Evolutionary conservation across 2,329 filamentous ascomycete genomes (phyloP).

Genomic region (Sporothrix pallida): DNA sequence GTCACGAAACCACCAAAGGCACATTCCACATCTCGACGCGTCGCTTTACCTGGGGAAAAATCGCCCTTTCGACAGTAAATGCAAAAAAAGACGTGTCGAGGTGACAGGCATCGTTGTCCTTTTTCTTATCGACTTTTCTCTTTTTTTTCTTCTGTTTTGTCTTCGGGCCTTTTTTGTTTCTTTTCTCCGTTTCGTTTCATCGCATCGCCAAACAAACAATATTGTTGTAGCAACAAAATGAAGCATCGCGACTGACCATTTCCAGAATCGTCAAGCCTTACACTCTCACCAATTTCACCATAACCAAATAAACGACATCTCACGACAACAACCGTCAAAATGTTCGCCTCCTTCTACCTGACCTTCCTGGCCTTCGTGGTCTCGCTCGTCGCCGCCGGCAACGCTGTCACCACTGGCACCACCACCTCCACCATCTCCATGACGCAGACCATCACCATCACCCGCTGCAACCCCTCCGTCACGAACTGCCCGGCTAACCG

Average conservation of each 20-base stretch:
- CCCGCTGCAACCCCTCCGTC: constrained; percentile 53
- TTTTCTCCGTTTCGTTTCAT: constrained; percentile 6
- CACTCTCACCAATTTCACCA: neutral
- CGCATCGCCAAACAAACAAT: neutral
- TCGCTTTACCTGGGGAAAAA: constrained; percentile 7
- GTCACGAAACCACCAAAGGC: constrained; percentile 13
- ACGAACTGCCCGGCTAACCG: constrained; percentile 52
- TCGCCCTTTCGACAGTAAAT: neutral
- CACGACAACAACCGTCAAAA: constrained; percentile 29
- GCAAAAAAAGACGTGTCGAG: neutral
- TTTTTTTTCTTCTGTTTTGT: neutral
- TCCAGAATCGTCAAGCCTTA: constrained; percentile 6
- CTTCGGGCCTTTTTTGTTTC: neutral
- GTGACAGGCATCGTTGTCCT: neutral
- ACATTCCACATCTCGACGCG: constrained; percentile 25
- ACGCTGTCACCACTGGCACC: constrained; percentile 42
- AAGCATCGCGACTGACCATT: constrained; percentile 14
- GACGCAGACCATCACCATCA: constrained; percentile 56
- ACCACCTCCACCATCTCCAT: constrained; percentile 55
- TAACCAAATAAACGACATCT: neutral
- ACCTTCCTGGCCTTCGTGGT: constrained; percentile 47
- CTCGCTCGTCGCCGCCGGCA: constrained; percentile 45
- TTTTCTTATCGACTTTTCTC: neutral
- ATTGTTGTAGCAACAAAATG: neutral
- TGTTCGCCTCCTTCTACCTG: constrained; percentile 35